Evolutionary conservation across 2,329 filamentous ascomycete genomes (phyloP), one percentile per base, ranked within the genome.

Genomic region (Nannizzia gypsea): DNA sequence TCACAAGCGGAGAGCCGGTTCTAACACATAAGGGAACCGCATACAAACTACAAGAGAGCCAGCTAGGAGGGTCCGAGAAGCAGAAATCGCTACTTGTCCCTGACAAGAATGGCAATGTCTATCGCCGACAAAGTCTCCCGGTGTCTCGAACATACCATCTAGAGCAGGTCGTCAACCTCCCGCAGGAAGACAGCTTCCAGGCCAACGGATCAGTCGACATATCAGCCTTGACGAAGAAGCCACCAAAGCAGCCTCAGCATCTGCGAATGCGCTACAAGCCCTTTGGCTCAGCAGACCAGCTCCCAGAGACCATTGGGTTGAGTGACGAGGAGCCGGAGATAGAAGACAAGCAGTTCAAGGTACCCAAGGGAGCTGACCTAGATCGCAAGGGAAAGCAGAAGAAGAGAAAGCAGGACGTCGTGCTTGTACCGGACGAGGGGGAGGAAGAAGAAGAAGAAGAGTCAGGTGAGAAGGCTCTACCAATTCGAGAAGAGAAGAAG

Each of bases 251-350:
- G 59, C 75, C 75, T 13, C 73, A 73, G 60, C 63, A 74, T 58
- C 59, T 78, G 62, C 75, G 72, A 63, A 76, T 76, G 74, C 74
- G 75, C 31, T 77, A 77, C 62, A 70, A 69, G 6, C 75, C 76
- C 20, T 71, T 75, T 40, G 76, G 76, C 26, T 74, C 72, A 56
- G 65, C 66, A 5, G 62, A 65, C 15, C 66, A 63, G 1, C 64
- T 67, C 0, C 67, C 72, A 1, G 71, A 73, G 63, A 73, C 69
- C 3, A 61, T 73, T 42, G 73, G 71, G 11, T 69, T 65, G n/a
- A 69, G 68, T 59, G 72, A 71, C 1, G 72, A 70, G 40, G 69
- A 74, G 62, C 74, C 71, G 1, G 73, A 74, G 50, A 66, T 62
- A 6, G 73, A 72, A 48, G 64, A 67, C 57, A 63, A 66, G 58